These are phyloP conservation scores for Candida glaebosa DNA, from an alignment of 805 yeast species.

Conservation along the genomic window DNA sequence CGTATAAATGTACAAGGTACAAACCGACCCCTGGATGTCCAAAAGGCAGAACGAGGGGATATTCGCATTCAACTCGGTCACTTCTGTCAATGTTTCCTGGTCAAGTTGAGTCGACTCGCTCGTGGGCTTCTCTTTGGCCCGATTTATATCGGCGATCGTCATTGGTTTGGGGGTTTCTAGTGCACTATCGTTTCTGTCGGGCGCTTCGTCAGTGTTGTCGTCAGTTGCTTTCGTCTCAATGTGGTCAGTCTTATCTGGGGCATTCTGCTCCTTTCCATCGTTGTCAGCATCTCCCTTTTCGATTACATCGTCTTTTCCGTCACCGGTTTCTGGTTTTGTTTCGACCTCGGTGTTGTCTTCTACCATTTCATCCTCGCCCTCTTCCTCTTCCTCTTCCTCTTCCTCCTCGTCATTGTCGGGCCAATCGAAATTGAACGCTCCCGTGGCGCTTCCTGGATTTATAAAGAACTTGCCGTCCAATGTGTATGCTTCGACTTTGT, in stretches of 20 bases:
- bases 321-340: conserved; percentile 41
- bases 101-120: conserved; percentile 9
- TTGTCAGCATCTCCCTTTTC: conserved; percentile 14
- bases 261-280: conserved; percentile 6
- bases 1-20: conserved; percentile 84
- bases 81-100: conserved; percentile 17
- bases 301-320: conserved; percentile 21
- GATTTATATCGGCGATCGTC: neutral
- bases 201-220: too few relatives aligned
- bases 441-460: conserved; percentile 97
- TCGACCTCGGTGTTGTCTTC: conserved; percentile 34
- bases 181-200: conserved; percentile 3
- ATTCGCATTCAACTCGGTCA: conserved; percentile 21
- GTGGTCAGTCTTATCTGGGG: neutral
- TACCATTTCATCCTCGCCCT: conserved; percentile 27
- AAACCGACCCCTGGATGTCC: conserved; percentile 76
- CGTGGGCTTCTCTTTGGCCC: conserved; percentile 6
- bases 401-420: conserved; percentile 54
- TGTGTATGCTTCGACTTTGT: conserved; percentile 88
- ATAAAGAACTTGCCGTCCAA: conserved; percentile 89
- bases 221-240: neutral
- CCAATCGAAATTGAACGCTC: conserved; percentile 68
- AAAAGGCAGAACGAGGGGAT: conserved; percentile 85
- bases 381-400: conserved; percentile 29
- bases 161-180: conserved; percentile 2